Evolutionary conservation across 768 basidiomycete genomes (phyloP).

Genomic region (Suillus subluteus): DNA sequence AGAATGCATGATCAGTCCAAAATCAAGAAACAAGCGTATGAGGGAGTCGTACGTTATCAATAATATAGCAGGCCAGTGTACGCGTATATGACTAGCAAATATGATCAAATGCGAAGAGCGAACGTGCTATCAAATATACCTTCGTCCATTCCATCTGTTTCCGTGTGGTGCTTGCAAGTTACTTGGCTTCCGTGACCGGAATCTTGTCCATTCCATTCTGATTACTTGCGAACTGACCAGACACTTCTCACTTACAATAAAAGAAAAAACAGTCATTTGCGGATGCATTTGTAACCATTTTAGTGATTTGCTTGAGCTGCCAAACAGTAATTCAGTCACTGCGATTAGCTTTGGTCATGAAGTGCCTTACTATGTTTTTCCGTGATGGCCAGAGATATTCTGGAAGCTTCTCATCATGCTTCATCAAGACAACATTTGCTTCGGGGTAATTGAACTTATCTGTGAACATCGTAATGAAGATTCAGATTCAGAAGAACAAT

Average conservation of each 20-base stretch:
- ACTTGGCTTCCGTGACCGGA: conserved; percentile 56
- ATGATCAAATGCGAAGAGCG: neutral
- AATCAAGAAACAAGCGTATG: conserved; percentile 27
- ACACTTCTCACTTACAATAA: conserved; percentile 46
- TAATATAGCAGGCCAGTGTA: conserved; percentile 20
- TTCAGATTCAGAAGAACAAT: neutral
- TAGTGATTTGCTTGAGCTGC: conserved; percentile 46
- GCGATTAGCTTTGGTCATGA: neutral
- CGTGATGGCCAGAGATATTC: conserved; percentile 42
- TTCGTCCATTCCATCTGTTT: conserved; percentile 58
- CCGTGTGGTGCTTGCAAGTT: conserved; percentile 43
- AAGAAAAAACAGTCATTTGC: conserved; percentile 59
- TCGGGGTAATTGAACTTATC: conserved; percentile 43
- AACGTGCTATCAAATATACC: conserved; percentile 32
- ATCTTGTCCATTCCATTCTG: conserved; percentile 30
- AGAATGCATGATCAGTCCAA: neutral
- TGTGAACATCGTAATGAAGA: conserved; percentile 15
- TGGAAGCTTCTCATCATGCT: conserved; percentile 38
- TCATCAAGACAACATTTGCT: conserved; percentile 46
- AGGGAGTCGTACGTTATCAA: conserved; percentile 25
- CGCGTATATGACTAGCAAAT: conserved; percentile 17
- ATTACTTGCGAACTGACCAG: neutral
- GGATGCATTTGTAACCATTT: conserved; percentile 46
- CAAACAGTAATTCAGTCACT: neutral
- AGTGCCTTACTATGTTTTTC: conserved; percentile 45